phyloP scores from a whole-genome alignment of 2,329 filamentous ascomycete genomes.

The Alternaria triticina region DNA sequence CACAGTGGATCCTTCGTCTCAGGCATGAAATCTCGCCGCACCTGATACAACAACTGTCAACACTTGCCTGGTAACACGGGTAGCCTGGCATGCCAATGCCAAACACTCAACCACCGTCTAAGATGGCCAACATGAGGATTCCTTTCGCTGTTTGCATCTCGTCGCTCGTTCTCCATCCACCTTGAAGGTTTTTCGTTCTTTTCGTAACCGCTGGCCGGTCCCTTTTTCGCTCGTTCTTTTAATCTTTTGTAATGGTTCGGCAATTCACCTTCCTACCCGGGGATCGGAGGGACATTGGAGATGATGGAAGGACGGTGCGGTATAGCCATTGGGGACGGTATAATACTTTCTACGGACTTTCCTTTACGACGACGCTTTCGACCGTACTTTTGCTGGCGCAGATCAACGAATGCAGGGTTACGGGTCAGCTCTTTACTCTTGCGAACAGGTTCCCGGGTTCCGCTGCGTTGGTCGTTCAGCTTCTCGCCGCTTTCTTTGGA shows the following conservation, averaged over 20 bases:
- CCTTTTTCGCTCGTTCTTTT: slow-evolving; percentile 2
- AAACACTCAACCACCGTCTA: not conserved
- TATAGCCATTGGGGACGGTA: slow-evolving; percentile 34
- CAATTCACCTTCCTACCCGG: slow-evolving; percentile 26
- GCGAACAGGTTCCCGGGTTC: slow-evolving; percentile 31
- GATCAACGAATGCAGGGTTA: slow-evolving; percentile 28
- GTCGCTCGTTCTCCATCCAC: slow-evolving; percentile 5
- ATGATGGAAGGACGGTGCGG: slow-evolving; percentile 20
- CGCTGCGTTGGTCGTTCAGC: slow-evolving; percentile 32
- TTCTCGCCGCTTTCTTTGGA: slow-evolving; percentile 36
- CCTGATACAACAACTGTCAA: slow-evolving; percentile 22
- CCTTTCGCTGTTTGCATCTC: not conserved
- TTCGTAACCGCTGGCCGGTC: slow-evolving; percentile 24
- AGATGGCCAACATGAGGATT: not conserved
- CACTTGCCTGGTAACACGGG: slow-evolving; percentile 6
- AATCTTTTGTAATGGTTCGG: slow-evolving; percentile 23
- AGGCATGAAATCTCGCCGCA: slow-evolving; percentile 16
- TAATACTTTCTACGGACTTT: slow-evolving; percentile 36
- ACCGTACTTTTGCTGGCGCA: slow-evolving; percentile 25
- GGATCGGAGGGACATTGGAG: slow-evolving; percentile 11
- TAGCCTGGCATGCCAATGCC: slow-evolving; percentile 11
- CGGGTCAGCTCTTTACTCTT: slow-evolving; percentile 24
- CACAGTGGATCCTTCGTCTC: slow-evolving; percentile 5
- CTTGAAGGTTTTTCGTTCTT: slow-evolving; percentile 8
- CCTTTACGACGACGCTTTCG: slow-evolving; percentile 30